Percentiles rank a stretch among this genome's conserved stretches.
These are phyloP conservation scores for Pythium vanterpoolii DNA, from an alignment of 352 stramenopile genomes.

Conservation along the genomic window DNA sequence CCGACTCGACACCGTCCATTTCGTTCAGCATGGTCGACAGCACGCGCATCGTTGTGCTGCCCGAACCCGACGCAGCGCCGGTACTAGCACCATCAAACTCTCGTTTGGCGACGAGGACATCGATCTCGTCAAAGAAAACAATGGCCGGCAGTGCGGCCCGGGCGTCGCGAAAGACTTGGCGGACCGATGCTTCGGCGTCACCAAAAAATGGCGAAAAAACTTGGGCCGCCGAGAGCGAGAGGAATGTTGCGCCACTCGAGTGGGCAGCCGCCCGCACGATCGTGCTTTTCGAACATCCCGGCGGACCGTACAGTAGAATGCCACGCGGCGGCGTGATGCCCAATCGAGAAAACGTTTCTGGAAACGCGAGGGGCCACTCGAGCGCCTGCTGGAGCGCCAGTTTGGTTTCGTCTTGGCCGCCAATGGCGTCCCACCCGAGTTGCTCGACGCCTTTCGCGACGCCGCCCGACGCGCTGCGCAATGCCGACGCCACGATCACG, in stretches of 20 bases:
- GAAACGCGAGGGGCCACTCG: conserved; percentile 86
- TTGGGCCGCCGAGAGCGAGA: conserved; percentile 82
- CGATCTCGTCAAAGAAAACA: conserved; percentile 90
- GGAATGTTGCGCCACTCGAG: conserved; percentile 76
- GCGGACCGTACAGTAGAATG: conserved; percentile 87
- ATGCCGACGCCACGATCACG: conserved; percentile 55
- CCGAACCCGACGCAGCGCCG: conserved; percentile 33
- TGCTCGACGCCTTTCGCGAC: conserved; percentile 60
- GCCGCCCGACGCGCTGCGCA: conserved; percentile 55
- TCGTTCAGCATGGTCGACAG: conserved; percentile 97
- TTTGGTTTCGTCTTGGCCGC: conserved; percentile 68
- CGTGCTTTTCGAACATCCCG: conserved; percentile 90
- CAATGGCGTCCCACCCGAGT: conserved; percentile 72
- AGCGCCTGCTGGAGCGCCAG: conserved; percentile 79
- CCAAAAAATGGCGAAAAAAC: conserved; percentile 90
- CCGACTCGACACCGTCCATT: conserved; percentile 96
- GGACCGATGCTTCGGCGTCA: conserved; percentile 81
- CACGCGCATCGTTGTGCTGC: conserved; percentile 83
- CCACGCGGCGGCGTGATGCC: conserved; percentile 69
- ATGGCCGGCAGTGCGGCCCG: conserved; percentile 85
- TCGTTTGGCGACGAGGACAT: conserved; percentile 83
- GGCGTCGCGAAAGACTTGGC: conserved; percentile 77
- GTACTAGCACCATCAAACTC: conserved; percentile 46
- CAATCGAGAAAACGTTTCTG: conserved; percentile 65
- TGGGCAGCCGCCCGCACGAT: conserved; percentile 82